phyloP scores from a whole-genome alignment of 805 yeast species.

The Candida nanaspora region DNA sequence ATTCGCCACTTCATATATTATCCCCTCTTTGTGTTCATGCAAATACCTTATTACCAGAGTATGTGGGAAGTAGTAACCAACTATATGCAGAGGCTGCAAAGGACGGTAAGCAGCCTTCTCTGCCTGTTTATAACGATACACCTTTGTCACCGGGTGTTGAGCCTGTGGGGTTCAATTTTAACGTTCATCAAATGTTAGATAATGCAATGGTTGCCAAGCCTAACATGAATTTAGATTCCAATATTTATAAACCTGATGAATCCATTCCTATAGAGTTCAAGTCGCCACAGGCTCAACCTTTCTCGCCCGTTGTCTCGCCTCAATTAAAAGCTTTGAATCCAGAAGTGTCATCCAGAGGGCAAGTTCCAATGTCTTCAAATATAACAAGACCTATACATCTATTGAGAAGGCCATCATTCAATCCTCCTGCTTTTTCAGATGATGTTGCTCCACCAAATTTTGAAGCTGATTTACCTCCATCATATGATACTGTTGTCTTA shows the following conservation, averaged over 20 bases:
- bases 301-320: slow-evolving; percentile 36
- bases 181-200: slow-evolving; percentile 17
- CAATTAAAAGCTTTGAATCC: slow-evolving; percentile 22
- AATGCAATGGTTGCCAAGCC: slow-evolving; percentile 19
- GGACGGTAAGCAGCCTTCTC: background rate
- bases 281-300: slow-evolving; percentile 63
- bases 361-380: slow-evolving; percentile 26
- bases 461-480: slow-evolving; percentile 11
- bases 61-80: slow-evolving; percentile 25
- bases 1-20: slow-evolving; percentile 84
- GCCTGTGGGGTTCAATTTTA: slow-evolving; percentile 24
- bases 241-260: slow-evolving; percentile 48
- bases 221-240: slow-evolving; percentile 29
- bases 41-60: slow-evolving; percentile 70
- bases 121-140: background rate
- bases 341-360: slow-evolving; percentile 10
- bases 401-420: slow-evolving; percentile 45
- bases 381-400: slow-evolving; percentile 47
- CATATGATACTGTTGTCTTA: slow-evolving; percentile 7
- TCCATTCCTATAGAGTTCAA: slow-evolving; percentile 35
- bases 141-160: slow-evolving; percentile 50
- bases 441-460: slow-evolving; percentile 26
- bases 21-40: slow-evolving; percentile 76
- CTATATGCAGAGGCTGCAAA: slow-evolving; percentile 15
- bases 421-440: slow-evolving; percentile 34